Conservation (phyloP, 2,329 filamentous ascomycete genomes). For the Aspergillus sp. region DNA sequence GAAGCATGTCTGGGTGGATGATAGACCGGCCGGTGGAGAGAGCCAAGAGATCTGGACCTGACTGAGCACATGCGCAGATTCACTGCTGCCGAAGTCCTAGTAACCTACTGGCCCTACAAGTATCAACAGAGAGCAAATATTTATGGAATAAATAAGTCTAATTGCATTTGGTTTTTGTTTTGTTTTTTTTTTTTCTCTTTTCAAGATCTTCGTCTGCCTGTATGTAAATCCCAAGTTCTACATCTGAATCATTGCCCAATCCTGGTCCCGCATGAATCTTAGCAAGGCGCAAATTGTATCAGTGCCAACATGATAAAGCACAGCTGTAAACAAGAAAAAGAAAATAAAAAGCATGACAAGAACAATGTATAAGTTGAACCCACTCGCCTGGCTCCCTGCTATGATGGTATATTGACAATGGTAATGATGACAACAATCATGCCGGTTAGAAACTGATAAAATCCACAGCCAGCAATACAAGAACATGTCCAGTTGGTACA, state of each 20-base stretch:
- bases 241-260: constrained; percentile 20
- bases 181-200: constrained; percentile 6
- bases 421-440: constrained; percentile 23
- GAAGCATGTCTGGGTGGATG: background rate
- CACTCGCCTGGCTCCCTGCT: constrained; percentile 30
- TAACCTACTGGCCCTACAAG: background rate
- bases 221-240: constrained; percentile 24
- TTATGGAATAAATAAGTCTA: background rate
- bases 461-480: constrained; percentile 17
- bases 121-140: background rate
- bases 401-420: constrained; percentile 30
- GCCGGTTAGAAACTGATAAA: constrained; percentile 21
- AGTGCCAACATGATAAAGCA: constrained; percentile 11
- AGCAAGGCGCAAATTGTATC: constrained; percentile 16
- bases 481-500: constrained; percentile 9
- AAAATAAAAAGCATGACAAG: constrained; percentile 11
- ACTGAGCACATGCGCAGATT: background rate
- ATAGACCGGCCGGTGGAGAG: background rate
- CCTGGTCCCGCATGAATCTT: constrained; percentile 16
- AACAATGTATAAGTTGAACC: constrained; percentile 19
- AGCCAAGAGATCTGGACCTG: background rate
- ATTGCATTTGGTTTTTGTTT: constrained; percentile 8
- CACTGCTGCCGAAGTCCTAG: too few relatives aligned
- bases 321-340: constrained; percentile 2
- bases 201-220: constrained; percentile 9